Evolutionary conservation across 805 yeast species (phyloP).

Genomic region (Suhomyces sp.): DNA sequence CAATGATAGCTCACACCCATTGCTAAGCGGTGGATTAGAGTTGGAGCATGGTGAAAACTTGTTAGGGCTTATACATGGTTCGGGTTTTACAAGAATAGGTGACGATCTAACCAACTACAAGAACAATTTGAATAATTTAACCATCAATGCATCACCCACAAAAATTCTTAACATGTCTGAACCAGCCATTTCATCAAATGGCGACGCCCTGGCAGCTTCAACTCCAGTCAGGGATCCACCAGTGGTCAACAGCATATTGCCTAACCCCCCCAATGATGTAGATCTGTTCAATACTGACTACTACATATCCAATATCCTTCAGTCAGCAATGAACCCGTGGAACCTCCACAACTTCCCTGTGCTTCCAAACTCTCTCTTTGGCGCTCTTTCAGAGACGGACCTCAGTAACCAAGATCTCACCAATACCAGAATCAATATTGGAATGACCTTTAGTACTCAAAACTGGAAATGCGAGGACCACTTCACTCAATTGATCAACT

Average conservation of each 20-base stretch:
- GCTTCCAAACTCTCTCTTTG: slow-evolving; percentile 47
- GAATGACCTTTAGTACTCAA: slow-evolving; percentile 52
- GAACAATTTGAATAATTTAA: slow-evolving; percentile 18
- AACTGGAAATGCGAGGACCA: slow-evolving; percentile 65
- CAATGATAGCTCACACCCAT: slow-evolving; percentile 14
- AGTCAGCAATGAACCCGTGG: slow-evolving; percentile 47
- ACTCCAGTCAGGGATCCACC: not conserved
- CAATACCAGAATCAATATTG: slow-evolving; percentile 46
- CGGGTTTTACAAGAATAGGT: slow-evolving; percentile 35
- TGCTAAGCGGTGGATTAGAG: slow-evolving; percentile 22
- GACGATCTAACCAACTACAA: slow-evolving; percentile 28
- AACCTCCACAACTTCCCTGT: slow-evolving; percentile 55
- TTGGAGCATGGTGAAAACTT: slow-evolving; percentile 25
- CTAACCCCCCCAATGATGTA: slow-evolving; percentile 4
- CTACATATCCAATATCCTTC: slow-evolving; percentile 17
- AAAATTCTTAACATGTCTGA: slow-evolving; percentile 2
- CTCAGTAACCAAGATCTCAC: slow-evolving; percentile 43
- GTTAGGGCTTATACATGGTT: slow-evolving; percentile 28
- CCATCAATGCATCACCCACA: slow-evolving; percentile 13
- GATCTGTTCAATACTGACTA: slow-evolving; percentile 19
- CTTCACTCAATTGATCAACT: slow-evolving; percentile 51
- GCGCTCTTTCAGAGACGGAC: slow-evolving; percentile 40
- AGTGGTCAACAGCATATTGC: not conserved
- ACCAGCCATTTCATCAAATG: not conserved
- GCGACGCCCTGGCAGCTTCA: not conserved